Percentiles rank a stretch among this genome's conserved stretches.
phyloP scores from a whole-genome alignment of 805 yeast species.

The Vanderwaltozyma verrucispora region DNA sequence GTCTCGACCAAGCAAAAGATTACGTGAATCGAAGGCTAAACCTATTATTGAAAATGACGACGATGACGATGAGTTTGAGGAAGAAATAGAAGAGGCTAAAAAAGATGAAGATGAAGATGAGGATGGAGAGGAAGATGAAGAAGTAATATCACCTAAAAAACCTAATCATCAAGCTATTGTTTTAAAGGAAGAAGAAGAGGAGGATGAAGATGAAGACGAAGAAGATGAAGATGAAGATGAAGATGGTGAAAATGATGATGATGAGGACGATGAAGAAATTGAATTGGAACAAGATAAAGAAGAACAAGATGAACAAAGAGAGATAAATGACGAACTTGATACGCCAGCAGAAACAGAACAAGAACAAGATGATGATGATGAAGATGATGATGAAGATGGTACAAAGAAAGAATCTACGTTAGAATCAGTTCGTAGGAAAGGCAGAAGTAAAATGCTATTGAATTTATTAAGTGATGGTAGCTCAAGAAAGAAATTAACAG shows the following conservation, averaged over 20 bases:
- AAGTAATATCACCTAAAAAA: conserved; percentile 3
- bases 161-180: background rate
- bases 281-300: conserved; percentile 15
- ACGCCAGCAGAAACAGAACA: conserved; percentile 1
- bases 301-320: conserved; percentile 12
- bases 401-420: conserved; percentile 10
- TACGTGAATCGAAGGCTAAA: background rate
- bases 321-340: conserved; percentile 5
- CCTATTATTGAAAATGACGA: conserved; percentile 3
- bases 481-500: conserved; percentile 52
- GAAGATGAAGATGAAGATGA: conserved; percentile 8
- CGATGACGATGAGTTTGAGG: conserved; percentile 15
- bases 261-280: conserved; percentile 16
- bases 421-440: conserved; percentile 12
- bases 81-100: conserved; percentile 4
- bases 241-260: conserved; percentile 11
- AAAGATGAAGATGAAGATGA: conserved; percentile 4
- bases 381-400: conserved; percentile 9
- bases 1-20: background rate
- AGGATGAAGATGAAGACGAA: conserved; percentile 10
- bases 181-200: conserved; percentile 3
- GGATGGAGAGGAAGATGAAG: conserved; percentile 10
- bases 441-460: conserved; percentile 15
- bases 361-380: conserved; percentile 11
- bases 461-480: conserved; percentile 12